These are phyloP conservation scores for Nymphaea thermarum DNA, from an alignment of 164 flowering plant species.

Conservation along the genomic window DNA sequence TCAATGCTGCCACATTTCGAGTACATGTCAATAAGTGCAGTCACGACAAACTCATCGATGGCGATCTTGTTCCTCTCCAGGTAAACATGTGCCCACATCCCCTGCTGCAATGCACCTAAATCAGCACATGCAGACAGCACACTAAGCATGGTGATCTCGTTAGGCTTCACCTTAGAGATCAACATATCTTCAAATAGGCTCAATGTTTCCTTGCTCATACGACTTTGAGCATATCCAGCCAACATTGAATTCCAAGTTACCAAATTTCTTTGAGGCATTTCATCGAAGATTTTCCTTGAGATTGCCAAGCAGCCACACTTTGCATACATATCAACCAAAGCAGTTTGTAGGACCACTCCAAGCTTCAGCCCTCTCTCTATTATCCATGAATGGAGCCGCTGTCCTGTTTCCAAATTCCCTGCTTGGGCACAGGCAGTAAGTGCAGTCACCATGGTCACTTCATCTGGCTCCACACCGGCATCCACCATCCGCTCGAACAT, in stretches of 20 bases:
- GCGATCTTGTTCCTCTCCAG: slow-evolving; percentile 36
- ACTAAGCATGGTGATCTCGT: slow-evolving; percentile 13
- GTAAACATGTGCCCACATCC: slow-evolving; percentile 57
- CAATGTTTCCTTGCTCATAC: slow-evolving; percentile 13
- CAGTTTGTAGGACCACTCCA: slow-evolving; percentile 46
- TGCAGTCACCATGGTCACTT: slow-evolving; percentile 53
- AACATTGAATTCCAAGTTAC: slow-evolving; percentile 55
- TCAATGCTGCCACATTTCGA: slow-evolving; percentile 64
- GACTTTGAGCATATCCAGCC: slow-evolving; percentile 17
- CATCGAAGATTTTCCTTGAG: slow-evolving; percentile 44
- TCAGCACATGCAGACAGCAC: slow-evolving; percentile 16
- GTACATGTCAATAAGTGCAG: slow-evolving; percentile 75
- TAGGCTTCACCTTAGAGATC: slow-evolving; percentile 4
- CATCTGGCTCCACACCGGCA: slow-evolving; percentile 31
- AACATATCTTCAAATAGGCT: slow-evolving; percentile 13
- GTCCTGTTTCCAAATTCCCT: slow-evolving; percentile 41
- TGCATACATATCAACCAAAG: slow-evolving; percentile 60
- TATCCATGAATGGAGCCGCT: slow-evolving; percentile 43
- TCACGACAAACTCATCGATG: slow-evolving; percentile 44
- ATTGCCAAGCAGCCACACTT: slow-evolving; percentile 53
- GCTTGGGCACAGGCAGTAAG: slow-evolving; percentile 48
- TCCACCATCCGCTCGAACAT: slow-evolving; percentile 44
- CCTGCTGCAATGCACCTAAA: slow-evolving; percentile 33
- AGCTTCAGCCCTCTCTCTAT: slow-evolving; percentile 15
- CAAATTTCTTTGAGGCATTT: slow-evolving; percentile 44